Evolutionary conservation across 352 stramenopile species (phyloP), one percentile per base, ranked within the genome.

Genomic region (Globisporangium recalcitrans): DNA sequence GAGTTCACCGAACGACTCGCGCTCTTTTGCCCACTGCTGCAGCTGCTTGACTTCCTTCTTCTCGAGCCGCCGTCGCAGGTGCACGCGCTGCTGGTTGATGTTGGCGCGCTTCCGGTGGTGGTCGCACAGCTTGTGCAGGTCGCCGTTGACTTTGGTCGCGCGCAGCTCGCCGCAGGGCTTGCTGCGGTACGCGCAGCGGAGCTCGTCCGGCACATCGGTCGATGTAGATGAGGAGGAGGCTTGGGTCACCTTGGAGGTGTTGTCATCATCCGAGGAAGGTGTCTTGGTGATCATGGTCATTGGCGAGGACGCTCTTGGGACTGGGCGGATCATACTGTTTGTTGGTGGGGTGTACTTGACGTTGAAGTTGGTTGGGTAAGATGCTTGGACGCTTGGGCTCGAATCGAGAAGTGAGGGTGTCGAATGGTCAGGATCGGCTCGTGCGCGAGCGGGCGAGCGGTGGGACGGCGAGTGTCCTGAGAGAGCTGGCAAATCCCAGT

Each of bases 131-230:
- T 74, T 76, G 59, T 82, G 74, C 21, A 65, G 60, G 29, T 78
- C 70, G n/a, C 74, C 71, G 44, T 82, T 82, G n/a, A 74, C 63
- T 52, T 82, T 82, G 64, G 65, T 64, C 9, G 74, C 71, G 51
- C 74, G 71, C 11, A 62, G 51, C 48, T 72, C 74, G 19, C 46
- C 29, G 36, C 74, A 82, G 1, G 63, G 63, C 56, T 78, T 78
- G 60, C 68, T 74, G 40, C 62, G 67, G 53, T 80, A 80, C 26
- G 60, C 56, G 48, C 72, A 80, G 57, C 53, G 61, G 14, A 67
- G 36, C 21, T 54, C 60, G 9, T 47, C 21, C 5, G 51, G 38
- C 8, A 60, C 27, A 3, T 65, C 38, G n/a, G 24, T 27, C 22
- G 22, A 29, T n/a, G 4, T 26, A 6, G 44, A 8, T 21, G 21